Evolutionary conservation across 2,329 filamentous ascomycete species (phyloP), one percentile per base, ranked within the genome.

Genomic region (Microdochium trichocladiopsis): DNA sequence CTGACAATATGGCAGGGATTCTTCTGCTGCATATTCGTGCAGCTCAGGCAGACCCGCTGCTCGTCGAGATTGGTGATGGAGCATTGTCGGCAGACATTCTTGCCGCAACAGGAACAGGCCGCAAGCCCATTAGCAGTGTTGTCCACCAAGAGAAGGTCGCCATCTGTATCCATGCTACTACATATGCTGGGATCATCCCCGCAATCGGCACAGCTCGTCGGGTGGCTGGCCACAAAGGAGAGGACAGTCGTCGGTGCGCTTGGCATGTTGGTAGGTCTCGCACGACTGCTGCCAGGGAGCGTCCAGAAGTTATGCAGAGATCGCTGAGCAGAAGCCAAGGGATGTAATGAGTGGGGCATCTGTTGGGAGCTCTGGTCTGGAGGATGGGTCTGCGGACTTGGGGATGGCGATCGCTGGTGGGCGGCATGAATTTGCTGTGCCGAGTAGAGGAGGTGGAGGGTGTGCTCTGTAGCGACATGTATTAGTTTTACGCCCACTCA

Each of bases 251-350:
- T n/a, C n/a, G n/a, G n/a, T n/a, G n/a, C n/a, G 55, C 52, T 54
- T 12, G 53, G 21, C 53, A 51, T 2, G 55, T 56, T 1, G 58
- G 52, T 6, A 65, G 2, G 65, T 12, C 57, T 1, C 61, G 58
- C 0, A 68, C 59, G 1, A 57, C 53, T 2, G 60, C 57, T 63
- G 0, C 70, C 68, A 2, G 70, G 73, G 14, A 84, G 71, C n/a
- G 74, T 73, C 80, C 80, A 86, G 67, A 84, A 86, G 41, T 70
- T 77, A 63, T 85, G 80, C 0, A 86, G 69, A 0, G 77, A 82
- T 3, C 72, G 69, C 62, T 84, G 81, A 41, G 50, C 50, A 51
- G 59, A 25, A 61, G n/a, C n/a, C n/a, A n/a, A n/a, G n/a, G n/a
- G n/a, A n/a, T n/a, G n/a, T n/a, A n/a, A n/a, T n/a, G n/a, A n/a